Evolutionary conservation across 208 protist genomes (phyloP).

Genomic region (Plasmodiophora brassicae): DNA sequence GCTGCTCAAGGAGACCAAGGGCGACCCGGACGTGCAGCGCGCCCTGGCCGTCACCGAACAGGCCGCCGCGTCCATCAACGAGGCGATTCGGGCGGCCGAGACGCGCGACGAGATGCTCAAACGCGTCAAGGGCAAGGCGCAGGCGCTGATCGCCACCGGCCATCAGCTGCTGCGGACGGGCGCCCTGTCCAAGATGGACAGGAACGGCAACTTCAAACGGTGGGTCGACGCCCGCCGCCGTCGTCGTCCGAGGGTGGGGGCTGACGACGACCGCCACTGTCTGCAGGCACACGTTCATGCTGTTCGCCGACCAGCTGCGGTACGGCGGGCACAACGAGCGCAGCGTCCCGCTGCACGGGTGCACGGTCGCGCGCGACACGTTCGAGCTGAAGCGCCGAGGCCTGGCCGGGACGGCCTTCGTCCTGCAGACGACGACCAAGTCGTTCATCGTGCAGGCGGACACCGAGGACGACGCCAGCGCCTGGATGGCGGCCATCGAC

Average conservation of each 20-base stretch:
- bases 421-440: neutral
- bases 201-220: neutral
- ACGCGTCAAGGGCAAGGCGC: neutral
- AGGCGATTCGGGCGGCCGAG: neutral
- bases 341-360: neutral
- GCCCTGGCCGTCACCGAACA: neutral
- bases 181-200: neutral
- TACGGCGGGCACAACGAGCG: neutral
- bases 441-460: neutral
- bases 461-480: neutral
- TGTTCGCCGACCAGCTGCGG: slow-evolving; percentile 19
- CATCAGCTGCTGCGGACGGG: neutral
- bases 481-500: neutral
- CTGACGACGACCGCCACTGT: no score
- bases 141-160: neutral
- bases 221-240: no score
- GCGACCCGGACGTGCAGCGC: neutral
- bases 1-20: neutral
- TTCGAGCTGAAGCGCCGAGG: neutral
- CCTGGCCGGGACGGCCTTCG: neutral
- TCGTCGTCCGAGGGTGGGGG: no score
- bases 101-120: slow-evolving; percentile 1
- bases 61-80: neutral
- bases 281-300: slow-evolving; percentile 22
- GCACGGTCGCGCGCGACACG: neutral